Conservation (phyloP, 257 asterid genomes). For the Apocynum venetum region DNA sequence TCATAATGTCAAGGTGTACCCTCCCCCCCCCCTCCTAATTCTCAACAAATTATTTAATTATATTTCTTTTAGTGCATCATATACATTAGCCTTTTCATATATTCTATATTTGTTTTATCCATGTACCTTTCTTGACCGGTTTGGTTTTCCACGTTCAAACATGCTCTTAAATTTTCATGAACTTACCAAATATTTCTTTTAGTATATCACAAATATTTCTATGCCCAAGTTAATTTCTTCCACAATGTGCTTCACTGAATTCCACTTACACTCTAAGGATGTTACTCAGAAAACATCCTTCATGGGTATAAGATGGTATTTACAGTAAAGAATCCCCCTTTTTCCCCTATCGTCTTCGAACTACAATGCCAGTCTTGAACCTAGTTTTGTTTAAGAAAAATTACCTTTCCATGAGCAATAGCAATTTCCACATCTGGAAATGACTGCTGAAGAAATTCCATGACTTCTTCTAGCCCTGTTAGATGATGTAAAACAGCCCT, state of each 20-base stretch:
- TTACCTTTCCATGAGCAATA: constrained; percentile 97
- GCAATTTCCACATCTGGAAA: constrained; percentile 82
- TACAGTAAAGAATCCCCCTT: background rate
- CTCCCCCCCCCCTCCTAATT: background rate
- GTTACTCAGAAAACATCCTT: background rate
- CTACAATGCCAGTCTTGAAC: background rate
- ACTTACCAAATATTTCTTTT: no score
- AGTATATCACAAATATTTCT: background rate
- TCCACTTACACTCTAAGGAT: background rate
- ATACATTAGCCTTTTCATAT: background rate
- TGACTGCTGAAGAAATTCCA: constrained; percentile 65
- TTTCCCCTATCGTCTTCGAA: background rate
- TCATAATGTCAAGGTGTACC: background rate
- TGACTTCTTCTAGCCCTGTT: constrained; percentile 89
- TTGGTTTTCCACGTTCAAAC: constrained; percentile 2
- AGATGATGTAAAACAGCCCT: background rate
- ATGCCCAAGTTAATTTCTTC: background rate
- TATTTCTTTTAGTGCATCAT: background rate
- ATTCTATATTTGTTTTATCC: background rate
- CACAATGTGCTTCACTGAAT: background rate
- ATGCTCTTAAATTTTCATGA: background rate
- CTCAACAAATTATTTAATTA: background rate
- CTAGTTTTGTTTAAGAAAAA: background rate
- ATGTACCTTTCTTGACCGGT: background rate
- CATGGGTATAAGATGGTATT: background rate